Percentiles rank a stretch among this genome's conserved stretches.
These are phyloP conservation scores for Trichoderma guizhouense DNA, from an alignment of 2,329 filamentous ascomycete species.

Conservation along the genomic window DNA sequence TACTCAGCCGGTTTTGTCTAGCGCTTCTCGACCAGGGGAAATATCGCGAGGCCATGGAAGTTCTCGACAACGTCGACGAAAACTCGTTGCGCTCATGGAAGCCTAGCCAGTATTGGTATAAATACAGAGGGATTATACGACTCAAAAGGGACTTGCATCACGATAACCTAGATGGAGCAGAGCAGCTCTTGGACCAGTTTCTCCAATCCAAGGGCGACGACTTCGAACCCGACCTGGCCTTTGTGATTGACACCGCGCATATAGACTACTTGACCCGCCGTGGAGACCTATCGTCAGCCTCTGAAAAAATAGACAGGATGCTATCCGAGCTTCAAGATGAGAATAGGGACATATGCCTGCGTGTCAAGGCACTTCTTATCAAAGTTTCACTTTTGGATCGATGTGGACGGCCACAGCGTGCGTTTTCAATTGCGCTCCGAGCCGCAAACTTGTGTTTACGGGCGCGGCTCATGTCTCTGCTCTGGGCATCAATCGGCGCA, in stretches of 20 bases:
- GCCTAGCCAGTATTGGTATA: constrained; percentile 68
- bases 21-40: constrained; percentile 60
- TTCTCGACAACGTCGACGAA: constrained; percentile 47
- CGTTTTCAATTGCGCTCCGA: constrained; percentile 72
- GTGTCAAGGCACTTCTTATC: constrained; percentile 66
- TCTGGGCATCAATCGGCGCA: constrained; percentile 70
- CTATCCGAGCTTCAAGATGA: constrained; percentile 42
- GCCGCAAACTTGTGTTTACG: constrained; percentile 72
- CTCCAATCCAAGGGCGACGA: constrained; percentile 50
- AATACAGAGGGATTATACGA: constrained; percentile 64
- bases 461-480: constrained; percentile 61
- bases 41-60: constrained; percentile 62
- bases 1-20: constrained; percentile 66
- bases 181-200: constrained; percentile 49
- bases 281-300: constrained; percentile 47
- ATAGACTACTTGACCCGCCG: constrained; percentile 50
- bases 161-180: constrained; percentile 50
- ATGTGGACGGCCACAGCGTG: constrained; percentile 67
- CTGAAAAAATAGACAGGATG: constrained; percentile 46
- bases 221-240: constrained; percentile 50
- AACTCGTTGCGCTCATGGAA: constrained; percentile 70
- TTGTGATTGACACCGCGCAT: constrained; percentile 50
- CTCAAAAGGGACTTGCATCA: constrained; percentile 60
- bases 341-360: constrained; percentile 57
- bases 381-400: constrained; percentile 70